A percentile compares a stretch with the other conserved stretches of the same genome.
phyloP scores from a whole-genome alignment of 176 grass and related monocot species.

The Poa annua region DNA sequence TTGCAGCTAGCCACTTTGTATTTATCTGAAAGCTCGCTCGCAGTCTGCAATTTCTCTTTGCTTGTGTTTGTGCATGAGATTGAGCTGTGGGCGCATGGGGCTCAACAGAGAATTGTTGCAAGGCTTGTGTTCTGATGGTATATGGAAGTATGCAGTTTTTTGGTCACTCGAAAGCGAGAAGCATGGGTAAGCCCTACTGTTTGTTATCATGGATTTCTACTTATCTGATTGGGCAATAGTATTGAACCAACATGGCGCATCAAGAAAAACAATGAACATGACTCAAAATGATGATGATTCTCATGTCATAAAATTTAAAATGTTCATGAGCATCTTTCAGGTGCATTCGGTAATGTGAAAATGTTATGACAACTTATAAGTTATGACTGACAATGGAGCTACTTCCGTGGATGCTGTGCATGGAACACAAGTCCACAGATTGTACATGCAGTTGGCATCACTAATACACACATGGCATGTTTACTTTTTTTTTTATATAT shows the following conservation, averaged over 20 bases:
- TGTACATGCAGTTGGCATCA: background rate
- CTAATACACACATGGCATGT: background rate
- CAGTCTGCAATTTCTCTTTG: conserved; percentile 18
- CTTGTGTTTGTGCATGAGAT: conserved; percentile 29
- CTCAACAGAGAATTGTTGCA: conserved; percentile 39
- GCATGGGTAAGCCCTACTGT: conserved; percentile 49
- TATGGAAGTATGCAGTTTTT: conserved; percentile 72
- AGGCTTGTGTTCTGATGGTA: conserved; percentile 60
- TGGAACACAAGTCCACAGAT: background rate
- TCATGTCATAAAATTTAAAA: no score
- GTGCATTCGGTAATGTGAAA: background rate
- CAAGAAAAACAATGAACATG: conserved; percentile 17
- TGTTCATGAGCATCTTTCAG: no score
- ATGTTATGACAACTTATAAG: background rate
- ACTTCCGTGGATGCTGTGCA: background rate
- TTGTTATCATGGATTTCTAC: conserved; percentile 19
- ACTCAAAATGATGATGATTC: background rate
- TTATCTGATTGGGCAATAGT: background rate
- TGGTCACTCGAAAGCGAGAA: conserved; percentile 54
- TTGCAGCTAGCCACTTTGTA: conserved; percentile 53
- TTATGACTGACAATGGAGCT: conserved; percentile 27
- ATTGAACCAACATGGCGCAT: conserved; percentile 1
- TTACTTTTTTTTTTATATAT: background rate
- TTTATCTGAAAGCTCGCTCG: conserved; percentile 14
- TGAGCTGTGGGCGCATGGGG: background rate